Percentiles rank a stretch among this genome's conserved stretches.
These are phyloP conservation scores for Verticillium zaregamsianum DNA, from an alignment of 2,329 filamentous ascomycete species.

Conservation along the genomic window DNA sequence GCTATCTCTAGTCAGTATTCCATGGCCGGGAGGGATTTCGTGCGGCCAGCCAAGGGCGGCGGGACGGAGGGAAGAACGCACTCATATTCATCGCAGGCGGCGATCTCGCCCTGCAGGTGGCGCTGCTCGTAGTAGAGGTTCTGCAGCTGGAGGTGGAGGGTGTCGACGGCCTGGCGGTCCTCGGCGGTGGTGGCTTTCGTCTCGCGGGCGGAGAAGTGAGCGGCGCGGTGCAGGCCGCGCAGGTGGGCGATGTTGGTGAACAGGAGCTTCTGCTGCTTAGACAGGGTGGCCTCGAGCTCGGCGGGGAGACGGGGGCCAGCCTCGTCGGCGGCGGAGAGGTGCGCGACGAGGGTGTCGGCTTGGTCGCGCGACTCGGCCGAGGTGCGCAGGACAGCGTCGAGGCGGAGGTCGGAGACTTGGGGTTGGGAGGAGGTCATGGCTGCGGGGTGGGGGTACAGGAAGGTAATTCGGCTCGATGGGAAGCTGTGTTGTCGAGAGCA, in stretches of 20 bases:
- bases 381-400: constrained; percentile 65
- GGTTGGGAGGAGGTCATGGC: constrained; percentile 31
- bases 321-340: constrained; percentile 39
- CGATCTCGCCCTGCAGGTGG: constrained; percentile 84
- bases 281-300: constrained; percentile 54
- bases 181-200: constrained; percentile 86
- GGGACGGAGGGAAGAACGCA: constrained; percentile 39
- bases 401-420: constrained; percentile 36
- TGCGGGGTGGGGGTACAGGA: not conserved
- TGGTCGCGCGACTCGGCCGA: constrained; percentile 71
- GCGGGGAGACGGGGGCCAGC: constrained; percentile 36
- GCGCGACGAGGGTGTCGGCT: constrained; percentile 60
- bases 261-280: constrained; percentile 75
- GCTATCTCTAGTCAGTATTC: constrained; percentile 34
- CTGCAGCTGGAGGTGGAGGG: constrained; percentile 85
- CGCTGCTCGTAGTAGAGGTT: constrained; percentile 96
- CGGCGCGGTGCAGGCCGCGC: constrained; percentile 77
- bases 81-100: constrained; percentile 88
- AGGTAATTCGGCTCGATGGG: not conserved
- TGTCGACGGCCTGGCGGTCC: constrained; percentile 85
- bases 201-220: constrained; percentile 74
- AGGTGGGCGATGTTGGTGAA: constrained; percentile 75
- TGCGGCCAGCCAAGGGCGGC: too few relatives aligned
- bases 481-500: not conserved
- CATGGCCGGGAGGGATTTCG: too few relatives aligned